A percentile compares a stretch with the other conserved stretches of the same genome.
These are phyloP conservation scores for Coemansia sp. DNA, from an alignment of 192 early-diverging fungal species.

Conservation along the genomic window DNA sequence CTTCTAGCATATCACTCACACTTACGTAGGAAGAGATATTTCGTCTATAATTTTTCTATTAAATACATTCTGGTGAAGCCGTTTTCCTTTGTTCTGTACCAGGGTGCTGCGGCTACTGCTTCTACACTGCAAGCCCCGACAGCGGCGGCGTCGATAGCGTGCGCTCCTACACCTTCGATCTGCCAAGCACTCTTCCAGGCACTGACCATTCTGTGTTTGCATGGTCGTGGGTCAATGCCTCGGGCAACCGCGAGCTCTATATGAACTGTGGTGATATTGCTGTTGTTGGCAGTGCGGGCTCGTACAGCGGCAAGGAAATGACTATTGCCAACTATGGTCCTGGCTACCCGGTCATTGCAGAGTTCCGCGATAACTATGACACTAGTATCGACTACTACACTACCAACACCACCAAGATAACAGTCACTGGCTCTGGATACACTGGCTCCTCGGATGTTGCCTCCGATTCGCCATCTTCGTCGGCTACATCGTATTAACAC, in stretches of 20 bases:
- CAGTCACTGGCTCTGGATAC: neutral
- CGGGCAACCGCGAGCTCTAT: constrained; percentile 68
- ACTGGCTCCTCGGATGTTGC: no score
- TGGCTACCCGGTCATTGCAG: constrained; percentile 48
- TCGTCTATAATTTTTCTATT: no score
- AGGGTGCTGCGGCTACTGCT: constrained; percentile 54
- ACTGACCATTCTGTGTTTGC: constrained; percentile 40
- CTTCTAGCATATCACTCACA: neutral
- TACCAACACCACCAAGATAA: neutral
- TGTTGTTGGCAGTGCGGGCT: constrained; percentile 19
- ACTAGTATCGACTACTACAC: constrained; percentile 26
- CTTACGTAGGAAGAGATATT: no score
- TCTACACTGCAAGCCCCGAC: constrained; percentile 17
- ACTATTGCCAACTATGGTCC: constrained; percentile 58
- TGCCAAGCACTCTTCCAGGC: constrained; percentile 32
- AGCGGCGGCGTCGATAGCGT: constrained; percentile 14
- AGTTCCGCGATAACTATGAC: constrained; percentile 38
- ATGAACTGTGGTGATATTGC: constrained; percentile 62
- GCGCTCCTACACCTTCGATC: constrained; percentile 16
- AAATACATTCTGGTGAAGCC: constrained; percentile 24
- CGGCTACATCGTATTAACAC: no score
- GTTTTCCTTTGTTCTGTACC: constrained; percentile 56
- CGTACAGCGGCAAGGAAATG: constrained; percentile 41
- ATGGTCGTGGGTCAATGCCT: constrained; percentile 71
- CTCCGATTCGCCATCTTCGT: no score